Percentiles rank a stretch among this genome's conserved stretches.
Evolutionary conservation across 2,329 filamentous ascomycete species (phyloP).

Genomic region (Pseudocercospora cruenta): DNA sequence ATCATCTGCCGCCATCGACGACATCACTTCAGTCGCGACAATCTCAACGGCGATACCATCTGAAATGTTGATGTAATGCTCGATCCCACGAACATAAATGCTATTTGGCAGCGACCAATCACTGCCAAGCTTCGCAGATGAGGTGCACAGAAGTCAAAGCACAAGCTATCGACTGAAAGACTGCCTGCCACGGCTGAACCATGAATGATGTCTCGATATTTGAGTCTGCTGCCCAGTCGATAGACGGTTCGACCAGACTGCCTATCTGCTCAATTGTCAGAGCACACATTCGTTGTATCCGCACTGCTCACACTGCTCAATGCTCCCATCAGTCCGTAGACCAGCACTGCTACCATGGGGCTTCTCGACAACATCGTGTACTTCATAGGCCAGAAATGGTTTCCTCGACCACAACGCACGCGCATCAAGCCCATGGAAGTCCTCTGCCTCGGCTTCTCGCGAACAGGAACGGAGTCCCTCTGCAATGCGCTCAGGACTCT

Average conservation of each 20-base stretch:
- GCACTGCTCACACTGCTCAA: background rate
- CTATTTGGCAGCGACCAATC: background rate
- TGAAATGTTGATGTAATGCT: background rate
- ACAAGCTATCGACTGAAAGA: background rate
- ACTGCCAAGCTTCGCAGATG: background rate
- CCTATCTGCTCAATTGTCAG: background rate
- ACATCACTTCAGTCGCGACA: background rate
- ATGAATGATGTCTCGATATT: background rate
- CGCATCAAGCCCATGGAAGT: slow-evolving; percentile 4
- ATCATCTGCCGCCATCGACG: slow-evolving; percentile 3
- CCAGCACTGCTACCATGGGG: background rate
- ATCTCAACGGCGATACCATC: background rate
- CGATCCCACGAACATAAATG: background rate
- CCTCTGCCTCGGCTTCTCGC: slow-evolving; percentile 5
- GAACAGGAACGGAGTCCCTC: slow-evolving; percentile 3
- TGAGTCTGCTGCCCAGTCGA: background rate
- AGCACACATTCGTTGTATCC: background rate
- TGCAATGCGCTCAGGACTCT: slow-evolving; percentile 2
- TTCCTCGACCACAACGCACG: background rate
- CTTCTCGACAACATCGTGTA: slow-evolving; percentile 3
- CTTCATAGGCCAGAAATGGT: slow-evolving; percentile 1
- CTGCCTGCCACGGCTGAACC: background rate
- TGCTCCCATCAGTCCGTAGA: background rate
- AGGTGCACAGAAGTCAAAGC: background rate
- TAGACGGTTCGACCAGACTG: background rate